Percentiles rank a stretch among this genome's conserved stretches.
phyloP scores from a whole-genome alignment of 768 basidiomycete genomes.

The Tremella mesenterica region DNA sequence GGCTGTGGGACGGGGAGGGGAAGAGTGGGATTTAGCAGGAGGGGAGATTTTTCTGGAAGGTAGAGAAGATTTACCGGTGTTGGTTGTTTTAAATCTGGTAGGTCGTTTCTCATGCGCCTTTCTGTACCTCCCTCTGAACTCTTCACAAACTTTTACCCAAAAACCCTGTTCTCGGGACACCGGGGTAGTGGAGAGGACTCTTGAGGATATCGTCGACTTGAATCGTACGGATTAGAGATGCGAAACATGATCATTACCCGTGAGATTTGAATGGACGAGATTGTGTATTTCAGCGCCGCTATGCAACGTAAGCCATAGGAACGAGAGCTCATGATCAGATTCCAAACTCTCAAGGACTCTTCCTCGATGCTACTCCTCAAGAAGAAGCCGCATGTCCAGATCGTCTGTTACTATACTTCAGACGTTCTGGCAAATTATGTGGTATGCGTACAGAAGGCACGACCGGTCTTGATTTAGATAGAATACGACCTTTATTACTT shows the following conservation, averaged over 20 bases:
- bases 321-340: conserved; percentile 15
- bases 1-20: conserved; percentile 22
- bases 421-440: conserved; percentile 21
- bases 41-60: conserved; percentile 19
- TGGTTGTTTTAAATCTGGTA: conserved; percentile 40
- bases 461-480: conserved; percentile 21
- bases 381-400: conserved; percentile 43
- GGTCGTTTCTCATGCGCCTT: conserved; percentile 5
- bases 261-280: neutral
- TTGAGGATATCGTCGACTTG: too few relatives aligned
- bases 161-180: too few relatives aligned
- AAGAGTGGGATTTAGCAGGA: conserved; percentile 43
- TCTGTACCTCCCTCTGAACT: neutral
- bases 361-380: conserved; percentile 37
- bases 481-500: conserved; percentile 27
- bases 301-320: conserved; percentile 16
- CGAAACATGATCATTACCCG: neutral
- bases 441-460: conserved; percentile 40
- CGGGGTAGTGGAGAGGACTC: too few relatives aligned
- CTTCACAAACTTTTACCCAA: too few relatives aligned
- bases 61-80: conserved; percentile 31
- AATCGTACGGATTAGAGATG: too few relatives aligned
- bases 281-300: neutral
- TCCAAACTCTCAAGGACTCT: conserved; percentile 9
- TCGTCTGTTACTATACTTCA: conserved; percentile 35